Conservation (phyloP, 805 yeast genomes). For the Blastobotrys terrestris region DNA sequence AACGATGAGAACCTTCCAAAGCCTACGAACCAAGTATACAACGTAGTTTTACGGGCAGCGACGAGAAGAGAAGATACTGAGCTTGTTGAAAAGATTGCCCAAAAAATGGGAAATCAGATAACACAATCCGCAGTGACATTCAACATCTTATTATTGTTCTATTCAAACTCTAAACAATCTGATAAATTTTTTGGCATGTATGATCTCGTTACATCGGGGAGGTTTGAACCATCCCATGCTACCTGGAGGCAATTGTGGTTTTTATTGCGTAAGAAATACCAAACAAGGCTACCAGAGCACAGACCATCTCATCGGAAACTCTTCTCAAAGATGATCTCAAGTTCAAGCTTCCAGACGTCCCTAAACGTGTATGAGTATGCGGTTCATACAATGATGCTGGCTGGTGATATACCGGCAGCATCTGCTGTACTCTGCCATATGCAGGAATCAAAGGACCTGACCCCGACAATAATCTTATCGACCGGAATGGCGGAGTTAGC, state of each 20-base stretch:
- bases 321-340: slow-evolving; percentile 12
- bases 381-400: slow-evolving; percentile 15
- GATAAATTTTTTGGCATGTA: slow-evolving; percentile 8
- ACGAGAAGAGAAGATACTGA: slow-evolving; percentile 13
- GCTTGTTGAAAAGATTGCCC: slow-evolving; percentile 9
- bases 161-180: slow-evolving; percentile 13
- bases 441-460: slow-evolving; percentile 13
- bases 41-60: slow-evolving; percentile 17
- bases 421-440: slow-evolving; percentile 15
- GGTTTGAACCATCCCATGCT: neutral
- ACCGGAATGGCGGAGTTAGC: slow-evolving; percentile 15
- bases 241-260: slow-evolving; percentile 1
- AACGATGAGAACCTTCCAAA: slow-evolving; percentile 1
- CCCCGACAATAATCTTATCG: slow-evolving; percentile 10
- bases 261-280: slow-evolving; percentile 3
- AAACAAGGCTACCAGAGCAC: neutral
- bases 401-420: slow-evolving; percentile 12
- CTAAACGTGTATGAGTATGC: slow-evolving; percentile 15
- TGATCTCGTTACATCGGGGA: neutral
- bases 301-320: slow-evolving; percentile 10
- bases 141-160: slow-evolving; percentile 14
- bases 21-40: slow-evolving; percentile 15
- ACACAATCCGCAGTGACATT: slow-evolving; percentile 13
- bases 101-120: slow-evolving; percentile 5
- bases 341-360: slow-evolving; percentile 11